phyloP scores from a whole-genome alignment of 1,284 basidiomycete genomes.

The Apiotrichum brassicae region DNA sequence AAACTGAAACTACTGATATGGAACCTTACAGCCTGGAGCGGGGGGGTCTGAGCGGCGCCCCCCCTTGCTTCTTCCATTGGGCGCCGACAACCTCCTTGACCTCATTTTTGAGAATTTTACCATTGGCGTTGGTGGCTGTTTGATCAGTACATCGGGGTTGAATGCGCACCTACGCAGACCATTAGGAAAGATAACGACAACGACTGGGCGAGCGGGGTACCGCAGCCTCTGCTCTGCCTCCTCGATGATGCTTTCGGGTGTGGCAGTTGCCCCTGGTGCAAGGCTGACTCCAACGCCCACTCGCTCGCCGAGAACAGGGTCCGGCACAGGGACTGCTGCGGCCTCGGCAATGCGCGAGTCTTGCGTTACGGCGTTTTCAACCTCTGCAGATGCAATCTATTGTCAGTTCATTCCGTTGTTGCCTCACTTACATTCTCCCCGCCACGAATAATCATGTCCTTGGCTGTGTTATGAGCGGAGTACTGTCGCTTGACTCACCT shows the following conservation, averaged over 20 bases:
- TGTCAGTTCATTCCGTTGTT: constrained; percentile 18
- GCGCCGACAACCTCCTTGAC: constrained; percentile 17
- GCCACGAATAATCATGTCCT: constrained; percentile 41
- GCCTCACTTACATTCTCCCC: constrained; percentile 31
- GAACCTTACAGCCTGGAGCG: constrained; percentile 13
- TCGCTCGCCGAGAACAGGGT: constrained; percentile 33
- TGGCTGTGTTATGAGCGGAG: no score
- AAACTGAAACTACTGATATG: not conserved
- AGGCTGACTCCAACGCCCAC: constrained; percentile 35
- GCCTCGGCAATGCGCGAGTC: constrained; percentile 30
- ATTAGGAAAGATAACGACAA: constrained; percentile 10
- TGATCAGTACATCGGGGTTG: no score
- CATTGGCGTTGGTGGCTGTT: constrained; percentile 13
- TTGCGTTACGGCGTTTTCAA: constrained; percentile 39
- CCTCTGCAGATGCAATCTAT: constrained; percentile 35
- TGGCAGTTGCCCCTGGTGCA: constrained; percentile 8
- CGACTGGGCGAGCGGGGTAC: constrained; percentile 12
- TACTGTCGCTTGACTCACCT: no score
- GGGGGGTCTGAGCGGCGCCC: not conserved
- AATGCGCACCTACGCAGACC: constrained; percentile 14
- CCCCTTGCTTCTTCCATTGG: constrained; percentile 11
- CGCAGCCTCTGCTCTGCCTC: constrained; percentile 15
- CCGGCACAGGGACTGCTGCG: constrained; percentile 35
- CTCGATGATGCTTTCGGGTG: constrained; percentile 9
- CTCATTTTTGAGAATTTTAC: constrained; percentile 16